Conservation (phyloP, 441 rosid species). For the Pelargonium fulgidum region DNA sequence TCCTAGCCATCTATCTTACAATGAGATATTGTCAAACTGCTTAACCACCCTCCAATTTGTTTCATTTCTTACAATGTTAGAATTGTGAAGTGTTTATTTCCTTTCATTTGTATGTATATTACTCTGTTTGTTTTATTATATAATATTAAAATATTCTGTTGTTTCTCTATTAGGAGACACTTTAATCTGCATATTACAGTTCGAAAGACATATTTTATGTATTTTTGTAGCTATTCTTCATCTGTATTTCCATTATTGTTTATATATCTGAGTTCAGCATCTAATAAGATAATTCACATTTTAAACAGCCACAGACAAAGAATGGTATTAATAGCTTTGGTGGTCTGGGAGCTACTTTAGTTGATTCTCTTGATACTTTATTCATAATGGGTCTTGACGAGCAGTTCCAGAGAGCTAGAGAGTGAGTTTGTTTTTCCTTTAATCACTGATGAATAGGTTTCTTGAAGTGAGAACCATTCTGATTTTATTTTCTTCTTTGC, state of each 20-base stretch:
- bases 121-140: background rate
- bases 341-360: slow-evolving; percentile 4
- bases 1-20: background rate
- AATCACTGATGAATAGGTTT: background rate
- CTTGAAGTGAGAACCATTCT: background rate
- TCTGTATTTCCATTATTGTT: background rate
- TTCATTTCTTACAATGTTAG: background rate
- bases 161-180: background rate
- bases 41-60: background rate
- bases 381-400: slow-evolving; percentile 6
- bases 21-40: background rate
- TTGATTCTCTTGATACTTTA: slow-evolving; percentile 4
- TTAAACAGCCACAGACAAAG: slow-evolving; percentile 5
- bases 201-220: background rate
- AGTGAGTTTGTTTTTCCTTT: slow-evolving; percentile 4
- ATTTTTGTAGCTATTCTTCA: background rate
- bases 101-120: background rate
- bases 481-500: background rate
- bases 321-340: slow-evolving; percentile 2
- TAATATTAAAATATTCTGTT: background rate
- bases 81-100: background rate
- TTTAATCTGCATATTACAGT: background rate
- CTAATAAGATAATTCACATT: background rate
- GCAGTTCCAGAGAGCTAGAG: slow-evolving; percentile 7
- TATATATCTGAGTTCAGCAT: background rate